Conservation (phyloP, 176 grass and related monocot genomes). For the Elaeis guineensis region DNA sequence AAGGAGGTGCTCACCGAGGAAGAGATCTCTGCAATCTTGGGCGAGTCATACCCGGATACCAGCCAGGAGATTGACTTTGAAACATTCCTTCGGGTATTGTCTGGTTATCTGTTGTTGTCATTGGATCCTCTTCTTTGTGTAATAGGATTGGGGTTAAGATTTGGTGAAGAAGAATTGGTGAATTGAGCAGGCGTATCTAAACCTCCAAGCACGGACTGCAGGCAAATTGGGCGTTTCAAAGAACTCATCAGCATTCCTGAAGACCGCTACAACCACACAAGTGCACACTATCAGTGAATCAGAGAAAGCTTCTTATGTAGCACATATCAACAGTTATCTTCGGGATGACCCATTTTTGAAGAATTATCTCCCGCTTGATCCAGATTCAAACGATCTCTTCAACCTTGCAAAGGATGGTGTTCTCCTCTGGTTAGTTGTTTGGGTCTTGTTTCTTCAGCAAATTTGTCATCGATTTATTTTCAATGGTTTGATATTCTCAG, state of each 20-base stretch:
- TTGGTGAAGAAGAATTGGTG: background rate
- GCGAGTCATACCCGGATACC: slow-evolving; percentile 50
- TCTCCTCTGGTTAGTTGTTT: slow-evolving; percentile 66
- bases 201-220: slow-evolving; percentile 51
- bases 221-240: slow-evolving; percentile 50
- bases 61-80: slow-evolving; percentile 86
- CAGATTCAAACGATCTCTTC: slow-evolving; percentile 62
- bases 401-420: slow-evolving; percentile 85
- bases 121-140: no score
- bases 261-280: slow-evolving; percentile 65
- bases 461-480: no score
- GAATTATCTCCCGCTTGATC: slow-evolving; percentile 88
- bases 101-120: no score
- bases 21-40: slow-evolving; percentile 58
- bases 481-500: no score
- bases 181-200: slow-evolving; percentile 63
- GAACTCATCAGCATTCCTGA: slow-evolving; percentile 72
- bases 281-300: slow-evolving; percentile 88
- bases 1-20: slow-evolving; percentile 55
- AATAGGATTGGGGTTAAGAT: no score
- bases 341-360: slow-evolving; percentile 75
- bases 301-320: slow-evolving; percentile 84
- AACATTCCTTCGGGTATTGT: slow-evolving; percentile 58
- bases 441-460: no score
- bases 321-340: slow-evolving; percentile 91